phyloP scores from a whole-genome alignment of 495 filamentous ascomycete genomes.

The Talaromyces thailandensis region DNA sequence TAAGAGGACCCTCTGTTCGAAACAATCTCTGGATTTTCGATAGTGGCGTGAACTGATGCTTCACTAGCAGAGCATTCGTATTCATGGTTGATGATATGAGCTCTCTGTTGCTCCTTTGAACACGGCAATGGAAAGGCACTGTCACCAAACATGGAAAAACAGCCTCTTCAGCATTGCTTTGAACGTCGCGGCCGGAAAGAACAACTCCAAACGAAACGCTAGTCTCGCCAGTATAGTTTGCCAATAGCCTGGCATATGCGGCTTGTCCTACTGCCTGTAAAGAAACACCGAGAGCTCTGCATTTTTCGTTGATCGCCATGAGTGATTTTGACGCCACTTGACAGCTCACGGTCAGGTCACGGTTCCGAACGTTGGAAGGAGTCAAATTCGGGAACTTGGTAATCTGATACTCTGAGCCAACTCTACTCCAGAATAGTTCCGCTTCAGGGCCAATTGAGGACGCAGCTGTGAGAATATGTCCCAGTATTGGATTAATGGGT shows the following conservation, averaged over 20 bases:
- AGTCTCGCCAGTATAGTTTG: slow-evolving; percentile 61
- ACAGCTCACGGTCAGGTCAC: slow-evolving; percentile 27
- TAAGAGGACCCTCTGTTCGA: slow-evolving; percentile 49
- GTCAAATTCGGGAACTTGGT: slow-evolving; percentile 63
- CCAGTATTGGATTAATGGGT: slow-evolving; percentile 33
- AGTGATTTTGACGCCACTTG: slow-evolving; percentile 26
- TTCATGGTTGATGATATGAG: slow-evolving; percentile 49
- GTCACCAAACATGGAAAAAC: slow-evolving; percentile 70
- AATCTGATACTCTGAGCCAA: slow-evolving; percentile 40
- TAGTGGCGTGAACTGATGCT: slow-evolving; percentile 62
- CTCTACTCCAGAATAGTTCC: slow-evolving; percentile 51
- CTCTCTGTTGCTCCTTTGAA: slow-evolving; percentile 39
- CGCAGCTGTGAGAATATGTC: slow-evolving; percentile 41
- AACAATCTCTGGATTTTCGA: slow-evolving; percentile 58
- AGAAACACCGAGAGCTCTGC: slow-evolving; percentile 47
- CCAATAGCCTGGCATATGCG: slow-evolving; percentile 63
- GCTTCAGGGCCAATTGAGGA: slow-evolving; percentile 20
- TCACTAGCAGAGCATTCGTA: slow-evolving; percentile 50
- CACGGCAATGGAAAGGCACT: slow-evolving; percentile 50
- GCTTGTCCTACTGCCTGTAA: slow-evolving; percentile 63
- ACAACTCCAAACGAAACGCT: slow-evolving; percentile 64
- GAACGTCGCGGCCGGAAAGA: slow-evolving; percentile 56
- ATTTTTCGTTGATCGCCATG: slow-evolving; percentile 40
- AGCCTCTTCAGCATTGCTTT: slow-evolving; percentile 39
- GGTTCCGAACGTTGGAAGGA: slow-evolving; percentile 40